Base-by-base conservation (phyloP, 352 stramenopile species). In the Phytophthora aleatoria region DNA sequence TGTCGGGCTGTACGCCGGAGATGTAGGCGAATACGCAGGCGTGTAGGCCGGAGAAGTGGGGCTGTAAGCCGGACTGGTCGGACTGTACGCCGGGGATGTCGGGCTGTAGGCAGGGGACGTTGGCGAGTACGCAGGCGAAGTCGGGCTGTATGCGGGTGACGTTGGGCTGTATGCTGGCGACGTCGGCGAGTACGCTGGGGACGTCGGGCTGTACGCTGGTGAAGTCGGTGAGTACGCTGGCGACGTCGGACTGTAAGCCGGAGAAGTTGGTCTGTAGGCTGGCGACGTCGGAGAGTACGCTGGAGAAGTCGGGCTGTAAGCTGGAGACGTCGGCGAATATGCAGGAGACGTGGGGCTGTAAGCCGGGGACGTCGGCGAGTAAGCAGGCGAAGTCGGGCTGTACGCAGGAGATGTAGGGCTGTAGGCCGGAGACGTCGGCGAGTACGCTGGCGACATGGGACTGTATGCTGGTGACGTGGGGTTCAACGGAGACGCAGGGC, bases 381-480 rank as follows among this genome's bases (percentile, higher is more conserved):
- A 94, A 1, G 77, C 77, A 8, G 85, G 86, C 2, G 73, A 90
- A 10, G 70, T 91, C 3, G 83, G 84, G 2, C 57, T 76, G 64
- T 97, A 96, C 3, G 83, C 84, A 8, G 87, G 87, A 1, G 80
- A 90, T 0, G 89, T 96, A 44, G 89, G 86, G 3, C 50, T 83
- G 70, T 97, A 97, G 0, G 89, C 84, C 4, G 92, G 91, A 0
- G 71, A 90, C 10, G 88, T 97, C 6, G 90, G 87, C 10, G 61
- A 86, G 66, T 98, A 98, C 11, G 90, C 93, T 28, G 96, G 94
- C 28, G 79, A 91, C 81, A 89, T 91, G 11, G 82, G 79, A 30
- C 76, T 92, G 74, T 98, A 98, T 24, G 90, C 91, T 36, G 94
- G 94, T 9, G 74, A 94, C 16, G 89, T 88, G 6, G 91, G 76